phyloP scores from a whole-genome alignment of 2,329 filamentous ascomycete genomes.

The Colletotrichum tanaceti region DNA sequence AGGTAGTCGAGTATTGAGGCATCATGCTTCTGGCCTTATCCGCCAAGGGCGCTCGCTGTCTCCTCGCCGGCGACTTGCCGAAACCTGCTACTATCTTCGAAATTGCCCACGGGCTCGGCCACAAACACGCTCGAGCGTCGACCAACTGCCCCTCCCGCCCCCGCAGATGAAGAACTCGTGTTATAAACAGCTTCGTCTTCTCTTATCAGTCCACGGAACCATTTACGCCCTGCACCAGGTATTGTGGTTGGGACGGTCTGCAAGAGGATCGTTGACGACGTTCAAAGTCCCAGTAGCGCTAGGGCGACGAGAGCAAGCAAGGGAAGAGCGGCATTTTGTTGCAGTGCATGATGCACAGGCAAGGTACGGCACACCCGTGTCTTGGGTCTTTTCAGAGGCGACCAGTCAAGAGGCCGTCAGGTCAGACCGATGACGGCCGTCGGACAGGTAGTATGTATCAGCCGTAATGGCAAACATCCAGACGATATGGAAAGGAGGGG shows the following conservation, averaged over 20 bases:
- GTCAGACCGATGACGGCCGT: constrained; percentile 25
- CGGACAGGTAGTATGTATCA: constrained; percentile 29
- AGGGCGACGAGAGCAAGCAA: not conserved
- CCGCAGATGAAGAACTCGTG: not conserved
- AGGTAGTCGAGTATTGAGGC: not conserved
- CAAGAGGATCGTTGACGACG: not conserved
- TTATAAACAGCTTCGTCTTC: not conserved
- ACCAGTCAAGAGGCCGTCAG: constrained; percentile 9
- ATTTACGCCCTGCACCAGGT: not conserved
- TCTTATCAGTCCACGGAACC: not conserved
- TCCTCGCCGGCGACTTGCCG: not conserved
- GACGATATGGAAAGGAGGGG: constrained; percentile 17
- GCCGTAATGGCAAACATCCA: constrained; percentile 27
- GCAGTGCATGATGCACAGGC: constrained; percentile 33
- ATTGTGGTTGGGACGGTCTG: not conserved
- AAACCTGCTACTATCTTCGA: not conserved
- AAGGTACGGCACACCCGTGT: constrained; percentile 26
- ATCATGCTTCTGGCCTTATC: not conserved
- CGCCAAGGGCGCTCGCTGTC: not conserved
- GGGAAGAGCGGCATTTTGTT: constrained; percentile 27
- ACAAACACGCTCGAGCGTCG: not conserved
- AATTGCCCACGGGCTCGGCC: not conserved
- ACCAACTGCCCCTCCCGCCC: not conserved
- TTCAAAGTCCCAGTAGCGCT: not conserved
- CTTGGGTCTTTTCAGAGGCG: constrained; percentile 11